Conservation (phyloP, 164 flowering plant species). For the Berberis thunbergii region DNA sequence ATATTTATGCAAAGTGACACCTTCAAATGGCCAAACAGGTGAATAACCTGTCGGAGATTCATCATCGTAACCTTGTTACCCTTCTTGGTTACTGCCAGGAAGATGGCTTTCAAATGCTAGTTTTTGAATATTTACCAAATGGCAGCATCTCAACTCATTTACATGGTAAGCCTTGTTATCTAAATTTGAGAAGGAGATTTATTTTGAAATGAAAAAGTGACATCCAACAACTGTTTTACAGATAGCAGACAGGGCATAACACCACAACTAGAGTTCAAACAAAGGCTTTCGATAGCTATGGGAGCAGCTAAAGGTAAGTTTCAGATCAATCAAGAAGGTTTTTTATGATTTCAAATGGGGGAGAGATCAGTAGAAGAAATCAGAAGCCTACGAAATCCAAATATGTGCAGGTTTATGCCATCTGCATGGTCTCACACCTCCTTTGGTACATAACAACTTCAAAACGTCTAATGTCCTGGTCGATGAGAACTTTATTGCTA, state of each 20-base stretch:
- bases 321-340: not conserved
- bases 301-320: conserved; percentile 70
- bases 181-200: not conserved
- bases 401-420: conserved; percentile 49
- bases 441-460: conserved; percentile 52
- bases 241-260: conserved; percentile 26
- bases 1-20: conserved; percentile 1
- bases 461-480: conserved; percentile 67
- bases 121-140: conserved; percentile 59
- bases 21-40: conserved; percentile 32
- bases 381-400: too few species aligned
- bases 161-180: conserved; percentile 37
- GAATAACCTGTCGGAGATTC: conserved; percentile 32
- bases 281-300: conserved; percentile 55
- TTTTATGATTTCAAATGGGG: not conserved
- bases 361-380: not conserved
- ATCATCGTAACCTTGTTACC: conserved; percentile 49
- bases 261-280: conserved; percentile 58
- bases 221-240: conserved; percentile 12
- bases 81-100: conserved; percentile 68
- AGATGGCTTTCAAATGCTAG: conserved; percentile 47
- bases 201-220: not conserved
- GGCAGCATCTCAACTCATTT: conserved; percentile 61
- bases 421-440: conserved; percentile 52
- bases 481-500: conserved; percentile 72